Percentiles rank a stretch among this genome's conserved stretches.
Conservation (phyloP, 352 stramenopile genomes). For the Pythium graminicola region DNA sequence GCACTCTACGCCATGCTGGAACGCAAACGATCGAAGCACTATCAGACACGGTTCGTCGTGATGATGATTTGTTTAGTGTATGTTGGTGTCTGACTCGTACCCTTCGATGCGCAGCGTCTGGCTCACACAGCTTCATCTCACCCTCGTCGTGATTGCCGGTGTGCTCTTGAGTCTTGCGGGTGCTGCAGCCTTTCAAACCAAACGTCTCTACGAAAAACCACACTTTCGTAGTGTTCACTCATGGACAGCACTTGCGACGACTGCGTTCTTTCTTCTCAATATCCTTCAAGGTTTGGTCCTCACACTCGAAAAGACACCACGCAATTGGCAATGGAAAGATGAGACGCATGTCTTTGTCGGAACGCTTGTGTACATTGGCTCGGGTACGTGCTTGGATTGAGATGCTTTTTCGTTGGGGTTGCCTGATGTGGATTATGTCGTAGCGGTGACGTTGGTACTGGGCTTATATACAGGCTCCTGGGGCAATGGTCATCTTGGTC, state of each 20-base stretch:
- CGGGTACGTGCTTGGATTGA: conserved; percentile 15
- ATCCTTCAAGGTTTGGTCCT: conserved; percentile 51
- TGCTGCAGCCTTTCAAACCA: conserved; percentile 31
- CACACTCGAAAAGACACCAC: conserved; percentile 41
- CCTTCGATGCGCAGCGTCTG: conserved; percentile 26
- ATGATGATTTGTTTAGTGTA: no score
- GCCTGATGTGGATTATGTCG: not conserved
- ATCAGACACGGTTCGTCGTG: conserved; percentile 37
- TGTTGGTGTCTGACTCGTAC: not conserved
- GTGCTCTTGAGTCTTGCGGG: conserved; percentile 36
- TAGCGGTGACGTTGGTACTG: conserved; percentile 41
- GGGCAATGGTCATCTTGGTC: conserved; percentile 27
- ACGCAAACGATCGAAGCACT: conserved; percentile 34
- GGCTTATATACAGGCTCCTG: conserved; percentile 43
- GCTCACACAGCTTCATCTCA: conserved; percentile 52
- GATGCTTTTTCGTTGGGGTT: not conserved
- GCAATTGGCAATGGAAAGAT: conserved; percentile 71
- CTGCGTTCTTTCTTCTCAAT: conserved; percentile 55
- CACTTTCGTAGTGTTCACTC: conserved; percentile 50
- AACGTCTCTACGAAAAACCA: conserved; percentile 20
- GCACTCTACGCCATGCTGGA: conserved; percentile 52
- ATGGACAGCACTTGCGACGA: conserved; percentile 45
- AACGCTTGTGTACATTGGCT: conserved; percentile 49
- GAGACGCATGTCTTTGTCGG: conserved; percentile 60
- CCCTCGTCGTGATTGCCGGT: conserved; percentile 36